Conservation (phyloP, 202 grass and related monocot species). For the Setaria italica region DNA sequence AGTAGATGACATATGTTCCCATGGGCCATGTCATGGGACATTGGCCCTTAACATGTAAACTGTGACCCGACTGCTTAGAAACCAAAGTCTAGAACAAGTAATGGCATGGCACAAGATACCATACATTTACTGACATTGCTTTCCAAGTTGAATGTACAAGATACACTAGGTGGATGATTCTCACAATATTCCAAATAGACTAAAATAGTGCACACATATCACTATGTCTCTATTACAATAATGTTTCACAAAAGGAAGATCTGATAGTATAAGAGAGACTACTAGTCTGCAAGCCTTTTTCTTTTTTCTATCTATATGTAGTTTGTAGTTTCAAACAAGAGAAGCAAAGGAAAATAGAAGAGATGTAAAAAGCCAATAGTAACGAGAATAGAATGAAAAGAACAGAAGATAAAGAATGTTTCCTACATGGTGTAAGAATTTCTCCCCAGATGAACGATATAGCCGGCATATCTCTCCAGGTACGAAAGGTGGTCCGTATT, state of each 20-base stretch:
- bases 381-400: slow-evolving; percentile 22
- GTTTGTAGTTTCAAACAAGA: slow-evolving; percentile 19
- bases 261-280: slow-evolving; percentile 30
- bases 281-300: slow-evolving; percentile 11
- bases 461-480: slow-evolving; percentile 96
- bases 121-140: slow-evolving; percentile 30
- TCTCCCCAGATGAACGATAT: slow-evolving; percentile 90
- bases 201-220: not conserved
- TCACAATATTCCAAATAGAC: slow-evolving; percentile 1
- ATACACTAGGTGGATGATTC: not conserved
- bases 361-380: slow-evolving; percentile 8
- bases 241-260: slow-evolving; percentile 14
- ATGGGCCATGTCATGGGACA: not conserved
- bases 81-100: slow-evolving; percentile 28
- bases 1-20: slow-evolving; percentile 14
- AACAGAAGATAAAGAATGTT: slow-evolving; percentile 40
- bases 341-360: slow-evolving; percentile 30
- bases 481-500: slow-evolving; percentile 93
- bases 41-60: slow-evolving; percentile 42
- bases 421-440: slow-evolving; percentile 90
- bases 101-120: slow-evolving; percentile 27
- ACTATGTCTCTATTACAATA: slow-evolving; percentile 27
- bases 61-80: slow-evolving; percentile 1
- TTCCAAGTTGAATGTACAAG: slow-evolving; percentile 16
- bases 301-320: slow-evolving; percentile 22